Evolutionary conservation across 2,329 filamentous ascomycete genomes (phyloP).

Genomic region (Byssoonygena ceratinophila): DNA sequence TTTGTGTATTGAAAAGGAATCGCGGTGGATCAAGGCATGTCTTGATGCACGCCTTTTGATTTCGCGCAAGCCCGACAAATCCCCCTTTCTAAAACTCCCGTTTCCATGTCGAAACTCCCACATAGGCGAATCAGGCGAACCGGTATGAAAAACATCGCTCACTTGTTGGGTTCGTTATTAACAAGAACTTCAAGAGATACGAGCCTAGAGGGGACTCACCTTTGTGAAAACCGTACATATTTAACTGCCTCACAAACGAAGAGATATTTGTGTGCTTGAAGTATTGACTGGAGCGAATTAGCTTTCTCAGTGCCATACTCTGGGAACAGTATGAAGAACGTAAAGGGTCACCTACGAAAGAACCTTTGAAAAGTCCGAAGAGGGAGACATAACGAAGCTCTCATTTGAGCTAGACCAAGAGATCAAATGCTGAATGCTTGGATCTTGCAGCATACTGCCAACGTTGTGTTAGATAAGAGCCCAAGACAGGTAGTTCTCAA

Average conservation of each 20-base stretch:
- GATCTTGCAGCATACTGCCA: slow-evolving; percentile 87
- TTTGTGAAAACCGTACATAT: slow-evolving; percentile 99
- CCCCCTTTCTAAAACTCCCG: slow-evolving; percentile 91
- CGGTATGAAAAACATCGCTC: slow-evolving; percentile 95
- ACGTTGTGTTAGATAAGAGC: slow-evolving; percentile 12
- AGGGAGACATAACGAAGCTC: slow-evolving; percentile 98
- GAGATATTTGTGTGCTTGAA: slow-evolving; percentile 99
- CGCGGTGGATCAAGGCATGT: slow-evolving; percentile 84
- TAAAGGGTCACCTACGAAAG: slow-evolving; percentile 61
- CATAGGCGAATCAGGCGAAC: slow-evolving; percentile 79
- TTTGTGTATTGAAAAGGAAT: slow-evolving; percentile 73
- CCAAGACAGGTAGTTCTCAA: background rate
- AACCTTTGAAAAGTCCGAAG: slow-evolving; percentile 94
- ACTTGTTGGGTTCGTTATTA: slow-evolving; percentile 44
- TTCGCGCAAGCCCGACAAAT: slow-evolving; percentile 79
- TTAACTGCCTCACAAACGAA: slow-evolving; percentile 92
- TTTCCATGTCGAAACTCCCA: slow-evolving; percentile 99
- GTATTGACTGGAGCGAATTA: slow-evolving; percentile 60
- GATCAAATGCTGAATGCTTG: slow-evolving; percentile 84
- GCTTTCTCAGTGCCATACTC: background rate
- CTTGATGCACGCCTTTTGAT: slow-evolving; percentile 92
- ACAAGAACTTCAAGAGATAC: slow-evolving; percentile 11
- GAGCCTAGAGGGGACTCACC: slow-evolving; percentile 48
- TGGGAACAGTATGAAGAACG: background rate
- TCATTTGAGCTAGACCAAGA: slow-evolving; percentile 91